A percentile compares a stretch with the other conserved stretches of the same genome.
phyloP scores from a whole-genome alignment of 2,329 filamentous ascomycete species.

The Colletotrichum siamense region DNA sequence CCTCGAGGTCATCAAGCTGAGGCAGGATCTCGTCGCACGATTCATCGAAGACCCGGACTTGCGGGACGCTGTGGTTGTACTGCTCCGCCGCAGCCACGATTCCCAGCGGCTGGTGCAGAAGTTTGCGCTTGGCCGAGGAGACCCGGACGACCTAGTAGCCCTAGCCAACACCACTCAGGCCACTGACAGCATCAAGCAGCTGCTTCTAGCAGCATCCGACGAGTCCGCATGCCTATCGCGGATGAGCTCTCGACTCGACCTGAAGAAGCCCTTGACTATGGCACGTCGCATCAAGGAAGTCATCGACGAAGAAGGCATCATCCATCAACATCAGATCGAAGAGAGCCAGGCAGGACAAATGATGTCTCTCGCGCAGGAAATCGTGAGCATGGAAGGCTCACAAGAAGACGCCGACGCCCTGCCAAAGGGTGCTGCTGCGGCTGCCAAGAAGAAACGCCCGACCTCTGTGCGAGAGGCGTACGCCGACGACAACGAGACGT shows the following conservation, averaged over 20 bases:
- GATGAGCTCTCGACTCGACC: slow-evolving; percentile 64
- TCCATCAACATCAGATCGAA: slow-evolving; percentile 78
- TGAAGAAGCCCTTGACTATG: slow-evolving; percentile 71
- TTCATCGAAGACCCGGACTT: slow-evolving; percentile 73
- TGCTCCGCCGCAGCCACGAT: slow-evolving; percentile 81
- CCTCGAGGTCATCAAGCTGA: slow-evolving; percentile 74
- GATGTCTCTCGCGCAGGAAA: slow-evolving; percentile 74
- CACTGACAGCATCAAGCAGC: slow-evolving; percentile 67
- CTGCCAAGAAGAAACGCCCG: slow-evolving; percentile 45
- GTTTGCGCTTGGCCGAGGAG: slow-evolving; percentile 90
- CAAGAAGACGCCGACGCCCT: slow-evolving; percentile 59
- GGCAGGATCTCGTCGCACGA: slow-evolving; percentile 81
- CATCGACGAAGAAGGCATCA: slow-evolving; percentile 93
- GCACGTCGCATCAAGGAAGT: slow-evolving; percentile 75
- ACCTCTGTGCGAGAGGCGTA: slow-evolving; percentile 62
- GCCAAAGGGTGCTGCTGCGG: slow-evolving; percentile 51
- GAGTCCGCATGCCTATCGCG: slow-evolving; percentile 41
- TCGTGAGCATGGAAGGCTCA: slow-evolving; percentile 70
- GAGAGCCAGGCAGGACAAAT: slow-evolving; percentile 75
- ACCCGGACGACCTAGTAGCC: slow-evolving; percentile 86
- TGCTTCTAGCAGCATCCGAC: slow-evolving; percentile 40
- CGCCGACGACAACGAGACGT: slow-evolving; percentile 63
- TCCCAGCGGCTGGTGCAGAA: slow-evolving; percentile 91
- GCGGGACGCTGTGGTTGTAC: slow-evolving; percentile 69
- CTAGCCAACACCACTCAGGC: slow-evolving; percentile 82